Base-by-base conservation (phyloP, 2,329 filamentous ascomycete genomes). In the Xylariaceae sp. region DNA sequence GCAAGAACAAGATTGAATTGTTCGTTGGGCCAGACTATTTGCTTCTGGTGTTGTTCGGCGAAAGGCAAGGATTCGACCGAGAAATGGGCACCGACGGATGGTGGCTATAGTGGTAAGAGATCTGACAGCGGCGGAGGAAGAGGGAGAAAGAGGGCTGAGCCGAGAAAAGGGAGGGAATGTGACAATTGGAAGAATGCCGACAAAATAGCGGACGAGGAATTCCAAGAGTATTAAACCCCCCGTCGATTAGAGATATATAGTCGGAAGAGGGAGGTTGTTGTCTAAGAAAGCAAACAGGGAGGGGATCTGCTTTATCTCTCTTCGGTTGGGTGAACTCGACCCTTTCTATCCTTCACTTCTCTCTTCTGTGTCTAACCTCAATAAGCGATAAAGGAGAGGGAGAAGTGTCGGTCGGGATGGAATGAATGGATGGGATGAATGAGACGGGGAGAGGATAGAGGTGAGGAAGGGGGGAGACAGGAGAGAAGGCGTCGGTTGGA, bases 401-500 rank as follows among this genome's bases (percentile, higher is more conserved):
- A 56, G 52, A 52, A 49, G 45, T 50, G 43, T 55, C 43, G 50
- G 66, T 67, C 67, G 68, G 45, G 50, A 72, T 68, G 65, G 68
- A 76, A 77, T 68, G 72, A 75, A 71, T 75, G 71, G 70, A 70
- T 67, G 64, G 63, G 67, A 67, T 63, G 55, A 57, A 58, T 56
- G 59, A 63, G 62, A 64, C 63, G 61, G 60, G 59, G 49, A 51
- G 50, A 56, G 52, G 57, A 57, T 60, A 50, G 47, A 43, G 43
- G 22, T 44, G 54, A 57, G 54, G 59, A 57, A 57, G 60, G 55
- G 55, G 57, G 59, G 57, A 57, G 60, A 55, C 55, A 57, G 61
- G 56, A 63, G 60, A 61, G 11, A 55, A 60, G 50, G 61, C 60
- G 68, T 72, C 69, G 70, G 71, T 71, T 69, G 68, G 71, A 74